Conservation (phyloP, 257 asterid genomes). For the Solanum pimpinellifolium region DNA sequence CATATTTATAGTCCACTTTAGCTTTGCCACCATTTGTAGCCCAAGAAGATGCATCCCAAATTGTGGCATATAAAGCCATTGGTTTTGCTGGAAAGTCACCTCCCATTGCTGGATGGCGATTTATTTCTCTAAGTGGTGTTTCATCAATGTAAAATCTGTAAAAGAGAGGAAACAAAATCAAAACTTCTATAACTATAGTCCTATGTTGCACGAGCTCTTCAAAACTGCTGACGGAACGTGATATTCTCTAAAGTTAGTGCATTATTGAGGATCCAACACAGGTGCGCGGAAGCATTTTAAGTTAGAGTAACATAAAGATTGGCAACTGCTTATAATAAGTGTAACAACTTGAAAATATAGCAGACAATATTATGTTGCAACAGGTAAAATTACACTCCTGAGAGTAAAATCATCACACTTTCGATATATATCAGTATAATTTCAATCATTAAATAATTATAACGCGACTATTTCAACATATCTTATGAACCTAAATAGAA, state of each 20-base stretch:
- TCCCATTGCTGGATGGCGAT: conserved; percentile 32
- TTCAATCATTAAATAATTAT: not conserved
- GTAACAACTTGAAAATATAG: not conserved
- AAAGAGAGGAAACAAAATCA: not conserved
- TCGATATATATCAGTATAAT: not conserved
- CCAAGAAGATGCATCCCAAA: conserved; percentile 96
- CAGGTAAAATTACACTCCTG: not conserved
- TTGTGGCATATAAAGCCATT: conserved; percentile 86
- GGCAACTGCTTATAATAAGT: not conserved
- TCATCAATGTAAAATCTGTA: conserved; percentile 74
- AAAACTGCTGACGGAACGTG: no score
- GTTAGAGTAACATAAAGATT: not conserved
- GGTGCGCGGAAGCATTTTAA: no score
- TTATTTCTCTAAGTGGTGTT: conserved; percentile 63
- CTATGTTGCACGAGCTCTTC: not conserved
- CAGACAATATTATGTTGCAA: not conserved
- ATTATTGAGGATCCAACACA: not conserved
- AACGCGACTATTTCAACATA: not conserved
- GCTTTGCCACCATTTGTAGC: conserved; percentile 85
- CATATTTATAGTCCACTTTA: conserved; percentile 53
- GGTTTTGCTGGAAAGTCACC: conserved; percentile 91
- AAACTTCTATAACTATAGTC: not conserved
- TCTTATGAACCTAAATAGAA: not conserved
- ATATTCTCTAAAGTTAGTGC: not conserved
- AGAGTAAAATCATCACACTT: not conserved